These are phyloP conservation scores for Potentilla sterilis DNA, from an alignment of 306 rosid genomes.

Conservation along the genomic window DNA sequence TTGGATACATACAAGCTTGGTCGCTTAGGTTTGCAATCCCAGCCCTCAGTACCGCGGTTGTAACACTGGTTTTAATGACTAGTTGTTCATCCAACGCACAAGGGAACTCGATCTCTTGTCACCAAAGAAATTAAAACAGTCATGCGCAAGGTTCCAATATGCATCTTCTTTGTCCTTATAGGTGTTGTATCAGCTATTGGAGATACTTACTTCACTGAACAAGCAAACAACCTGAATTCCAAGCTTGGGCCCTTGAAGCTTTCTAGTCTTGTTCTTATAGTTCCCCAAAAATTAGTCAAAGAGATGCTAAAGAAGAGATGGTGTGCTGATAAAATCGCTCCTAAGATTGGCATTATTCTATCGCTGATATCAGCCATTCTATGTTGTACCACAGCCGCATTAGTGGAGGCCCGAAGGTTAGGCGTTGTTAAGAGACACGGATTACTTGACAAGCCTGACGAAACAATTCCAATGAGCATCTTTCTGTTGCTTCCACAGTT, in stretches of 20 bases:
- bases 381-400: slow-evolving; percentile 36
- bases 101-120: slow-evolving; percentile 30
- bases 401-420: slow-evolving; percentile 26
- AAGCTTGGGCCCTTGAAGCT: slow-evolving; percentile 23
- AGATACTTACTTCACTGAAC: slow-evolving; percentile 23
- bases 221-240: slow-evolving; percentile 26
- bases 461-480: slow-evolving; percentile 32
- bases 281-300: too few relatives aligned
- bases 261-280: neutral
- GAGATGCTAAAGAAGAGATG: too few relatives aligned
- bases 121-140: slow-evolving; percentile 29
- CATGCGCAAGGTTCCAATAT: slow-evolving; percentile 19
- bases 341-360: too few relatives aligned
- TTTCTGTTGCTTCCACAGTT: slow-evolving; percentile 39
- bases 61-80: slow-evolving; percentile 12
- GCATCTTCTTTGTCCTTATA: neutral
- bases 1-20: too few relatives aligned
- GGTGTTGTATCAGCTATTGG: slow-evolving; percentile 26
- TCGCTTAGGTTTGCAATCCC: too few relatives aligned
- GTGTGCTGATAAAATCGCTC: too few relatives aligned
- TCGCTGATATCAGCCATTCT: slow-evolving; percentile 5
- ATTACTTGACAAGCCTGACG: slow-evolving; percentile 17
- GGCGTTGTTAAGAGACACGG: slow-evolving; percentile 17
- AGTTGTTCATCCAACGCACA: slow-evolving; percentile 20
- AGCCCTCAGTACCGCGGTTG: too few relatives aligned